phyloP scores from a whole-genome alignment of 352 stramenopile species.

The Phytopythium sindhum region DNA sequence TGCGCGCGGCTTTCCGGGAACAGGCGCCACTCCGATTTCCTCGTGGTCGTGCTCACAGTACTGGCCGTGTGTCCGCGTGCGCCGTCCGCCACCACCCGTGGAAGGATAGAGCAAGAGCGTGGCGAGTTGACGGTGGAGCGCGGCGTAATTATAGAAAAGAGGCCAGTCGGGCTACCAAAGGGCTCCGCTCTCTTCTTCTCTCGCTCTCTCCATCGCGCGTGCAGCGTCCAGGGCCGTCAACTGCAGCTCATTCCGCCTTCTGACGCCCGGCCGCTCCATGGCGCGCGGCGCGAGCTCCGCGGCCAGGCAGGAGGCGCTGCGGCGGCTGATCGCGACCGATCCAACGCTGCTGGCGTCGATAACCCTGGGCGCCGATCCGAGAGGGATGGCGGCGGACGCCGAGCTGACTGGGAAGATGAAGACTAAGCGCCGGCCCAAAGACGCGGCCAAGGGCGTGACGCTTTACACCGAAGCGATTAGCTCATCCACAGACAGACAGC shows the following conservation, averaged over 20 bases:
- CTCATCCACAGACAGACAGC: not conserved
- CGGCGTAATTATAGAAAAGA: slow-evolving; percentile 2
- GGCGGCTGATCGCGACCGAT: slow-evolving; percentile 41
- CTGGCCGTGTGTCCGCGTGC: not conserved
- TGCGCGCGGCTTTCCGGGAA: not conserved
- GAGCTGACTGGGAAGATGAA: not conserved
- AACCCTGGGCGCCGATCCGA: slow-evolving; percentile 17
- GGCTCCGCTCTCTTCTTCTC: not conserved
- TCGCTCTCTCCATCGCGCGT: not conserved
- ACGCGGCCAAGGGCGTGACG: not conserved
- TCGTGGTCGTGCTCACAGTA: too few relatives aligned
- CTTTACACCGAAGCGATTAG: not conserved
- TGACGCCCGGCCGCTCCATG: slow-evolving; percentile 14
- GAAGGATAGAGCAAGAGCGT: slow-evolving; percentile 4
- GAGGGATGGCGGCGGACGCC: not conserved
- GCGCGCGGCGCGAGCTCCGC: slow-evolving; percentile 25
- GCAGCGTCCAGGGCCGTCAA: not conserved
- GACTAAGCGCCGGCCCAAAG: not conserved
- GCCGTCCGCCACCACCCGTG: not conserved
- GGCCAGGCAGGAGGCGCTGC: slow-evolving; percentile 41
- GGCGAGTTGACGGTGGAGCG: not conserved
- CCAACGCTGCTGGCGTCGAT: slow-evolving; percentile 38
- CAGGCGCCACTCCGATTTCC: not conserved
- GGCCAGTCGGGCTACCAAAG: not conserved
- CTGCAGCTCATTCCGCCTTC: not conserved